Percentiles rank a stretch among this genome's conserved stretches.
These are phyloP conservation scores for Leccinum incarnatum DNA, from an alignment of 768 basidiomycete genomes.

Conservation along the genomic window DNA sequence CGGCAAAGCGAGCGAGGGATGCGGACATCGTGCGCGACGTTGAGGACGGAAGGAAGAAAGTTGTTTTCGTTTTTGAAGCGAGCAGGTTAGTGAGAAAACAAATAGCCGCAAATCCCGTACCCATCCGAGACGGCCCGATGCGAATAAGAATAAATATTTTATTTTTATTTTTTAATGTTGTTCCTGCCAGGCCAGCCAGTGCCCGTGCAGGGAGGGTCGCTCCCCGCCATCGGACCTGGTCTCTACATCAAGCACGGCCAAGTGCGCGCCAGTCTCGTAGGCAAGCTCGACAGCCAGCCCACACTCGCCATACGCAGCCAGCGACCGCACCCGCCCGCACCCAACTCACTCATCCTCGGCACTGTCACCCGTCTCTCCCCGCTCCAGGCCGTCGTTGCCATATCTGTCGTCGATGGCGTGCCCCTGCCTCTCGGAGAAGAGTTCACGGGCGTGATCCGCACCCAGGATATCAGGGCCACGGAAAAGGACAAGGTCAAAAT, in stretches of 20 bases:
- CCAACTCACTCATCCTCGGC: slow-evolving; percentile 78
- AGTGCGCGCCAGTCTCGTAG: slow-evolving; percentile 69
- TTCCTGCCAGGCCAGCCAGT: slow-evolving; percentile 83
- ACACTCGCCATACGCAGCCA: slow-evolving; percentile 60
- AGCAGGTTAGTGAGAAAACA: slow-evolving; percentile 19
- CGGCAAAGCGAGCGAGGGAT: slow-evolving; percentile 60
- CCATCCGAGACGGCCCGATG: slow-evolving; percentile 8
- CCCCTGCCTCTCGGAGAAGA: slow-evolving; percentile 84
- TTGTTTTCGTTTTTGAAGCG: slow-evolving; percentile 13
- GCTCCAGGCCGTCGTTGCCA: slow-evolving; percentile 76
- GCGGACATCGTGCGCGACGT: slow-evolving; percentile 48
- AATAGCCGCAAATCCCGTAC: slow-evolving; percentile 28
- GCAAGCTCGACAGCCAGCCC: slow-evolving; percentile 50
- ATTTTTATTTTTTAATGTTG: slow-evolving; percentile 22
- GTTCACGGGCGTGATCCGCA: slow-evolving; percentile 83
- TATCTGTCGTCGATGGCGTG: slow-evolving; percentile 83
- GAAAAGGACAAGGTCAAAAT: slow-evolving; percentile 90
- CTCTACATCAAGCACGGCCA: slow-evolving; percentile 62
- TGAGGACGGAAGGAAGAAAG: slow-evolving; percentile 6
- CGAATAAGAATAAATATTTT: slow-evolving; percentile 1
- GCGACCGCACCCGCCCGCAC: slow-evolving; percentile 69
- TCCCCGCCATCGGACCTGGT: slow-evolving; percentile 60
- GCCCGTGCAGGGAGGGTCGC: slow-evolving; percentile 49
- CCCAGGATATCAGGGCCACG: slow-evolving; percentile 85
- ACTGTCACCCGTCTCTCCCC: slow-evolving; percentile 82